phyloP scores from a whole-genome alignment of 202 grass and related monocot species.

The Bolboschoenoplectus hybrid region DNA sequence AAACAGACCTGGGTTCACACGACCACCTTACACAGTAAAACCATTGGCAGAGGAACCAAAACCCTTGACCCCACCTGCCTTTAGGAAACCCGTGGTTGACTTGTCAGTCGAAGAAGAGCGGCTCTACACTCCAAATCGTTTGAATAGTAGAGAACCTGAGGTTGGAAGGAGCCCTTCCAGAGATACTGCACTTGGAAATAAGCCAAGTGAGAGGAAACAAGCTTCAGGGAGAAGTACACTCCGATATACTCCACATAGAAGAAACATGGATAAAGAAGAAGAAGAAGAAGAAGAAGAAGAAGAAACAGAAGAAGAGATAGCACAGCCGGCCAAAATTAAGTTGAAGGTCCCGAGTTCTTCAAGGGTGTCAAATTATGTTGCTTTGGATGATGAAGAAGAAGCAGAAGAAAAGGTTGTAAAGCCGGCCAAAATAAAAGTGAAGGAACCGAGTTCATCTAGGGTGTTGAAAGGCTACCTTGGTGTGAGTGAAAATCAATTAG shows the following conservation, averaged over 20 bases:
- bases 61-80: not conserved
- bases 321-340: not conserved
- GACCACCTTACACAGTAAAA: constrained; percentile 16
- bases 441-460: constrained; percentile 20
- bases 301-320: not conserved
- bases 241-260: constrained; percentile 14
- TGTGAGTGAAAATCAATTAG: constrained; percentile 22
- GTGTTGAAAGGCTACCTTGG: constrained; percentile 15
- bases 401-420: constrained; percentile 4
- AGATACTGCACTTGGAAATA: constrained; percentile 2
- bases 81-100: not conserved
- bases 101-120: constrained; percentile 32
- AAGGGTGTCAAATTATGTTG: not conserved
- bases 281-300: constrained; percentile 34
- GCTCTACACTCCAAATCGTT: not conserved
- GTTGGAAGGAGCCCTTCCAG: constrained; percentile 2
- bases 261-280: constrained; percentile 4
- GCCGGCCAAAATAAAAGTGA: not conserved
- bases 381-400: not conserved
- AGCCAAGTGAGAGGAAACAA: constrained; percentile 17
- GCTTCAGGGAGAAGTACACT: not conserved
- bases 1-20: not conserved
- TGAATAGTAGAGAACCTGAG: constrained; percentile 11
- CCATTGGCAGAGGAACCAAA: constrained; percentile 29
- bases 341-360: constrained; percentile 13